Conservation (phyloP, 2,329 filamentous ascomycete genomes). For the Malbranchea zuffiana region DNA sequence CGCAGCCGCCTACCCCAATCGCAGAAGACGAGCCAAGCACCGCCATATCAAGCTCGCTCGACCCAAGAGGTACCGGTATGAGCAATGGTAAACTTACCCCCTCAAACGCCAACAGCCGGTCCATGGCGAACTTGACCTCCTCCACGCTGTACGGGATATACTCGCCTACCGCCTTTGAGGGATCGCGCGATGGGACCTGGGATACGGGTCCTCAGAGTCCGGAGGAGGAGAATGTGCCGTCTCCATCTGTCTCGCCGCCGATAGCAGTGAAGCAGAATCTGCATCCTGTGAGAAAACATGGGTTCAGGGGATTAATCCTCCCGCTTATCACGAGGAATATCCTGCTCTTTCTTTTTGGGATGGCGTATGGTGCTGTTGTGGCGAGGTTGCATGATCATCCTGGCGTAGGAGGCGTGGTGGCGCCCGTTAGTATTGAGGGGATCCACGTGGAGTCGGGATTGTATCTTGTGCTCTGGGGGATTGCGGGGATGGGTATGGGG, state of each 20-base stretch:
- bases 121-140: slow-evolving; percentile 73
- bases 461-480: slow-evolving; percentile 73
- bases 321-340: slow-evolving; percentile 48
- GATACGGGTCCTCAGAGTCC: slow-evolving; percentile 67
- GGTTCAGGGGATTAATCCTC: slow-evolving; percentile 37
- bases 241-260: slow-evolving; percentile 2
- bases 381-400: slow-evolving; percentile 63
- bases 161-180: slow-evolving; percentile 51
- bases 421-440: slow-evolving; percentile 48
- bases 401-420: slow-evolving; percentile 36
- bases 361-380: slow-evolving; percentile 72
- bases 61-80: slow-evolving; percentile 12
- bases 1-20: slow-evolving; percentile 26
- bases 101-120: slow-evolving; percentile 63
- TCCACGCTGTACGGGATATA: slow-evolving; percentile 91
- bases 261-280: neutral
- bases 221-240: slow-evolving; percentile 20
- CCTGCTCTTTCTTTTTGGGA: slow-evolving; percentile 66
- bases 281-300: slow-evolving; percentile 27
- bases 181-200: slow-evolving; percentile 45
- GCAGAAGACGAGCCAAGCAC: slow-evolving; percentile 13
- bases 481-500: slow-evolving; percentile 66
- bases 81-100: slow-evolving; percentile 34
- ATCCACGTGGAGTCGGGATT: slow-evolving; percentile 47
- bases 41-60: slow-evolving; percentile 20